Conservation (phyloP, 179 eudicot genomes). For the Gypsophila paniculata region DNA sequence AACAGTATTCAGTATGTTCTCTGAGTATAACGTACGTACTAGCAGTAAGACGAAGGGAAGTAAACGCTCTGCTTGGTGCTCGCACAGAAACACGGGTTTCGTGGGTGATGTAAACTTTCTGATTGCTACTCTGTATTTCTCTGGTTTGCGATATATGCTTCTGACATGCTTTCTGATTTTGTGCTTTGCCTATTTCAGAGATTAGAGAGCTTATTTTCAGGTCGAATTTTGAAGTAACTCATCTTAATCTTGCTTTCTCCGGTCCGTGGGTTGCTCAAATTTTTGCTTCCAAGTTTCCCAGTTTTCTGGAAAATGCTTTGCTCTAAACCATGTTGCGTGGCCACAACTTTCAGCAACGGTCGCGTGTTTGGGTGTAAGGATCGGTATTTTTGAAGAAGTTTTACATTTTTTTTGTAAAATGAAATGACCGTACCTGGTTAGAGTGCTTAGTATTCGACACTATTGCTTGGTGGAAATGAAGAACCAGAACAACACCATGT, state of each 20-base stretch:
- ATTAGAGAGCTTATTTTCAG: neutral
- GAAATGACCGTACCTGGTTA: neutral
- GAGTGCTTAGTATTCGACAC: neutral
- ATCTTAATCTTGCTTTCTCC: neutral
- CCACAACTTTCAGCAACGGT: neutral
- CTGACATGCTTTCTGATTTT: no score
- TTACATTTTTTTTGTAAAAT: neutral
- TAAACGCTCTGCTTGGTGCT: neutral
- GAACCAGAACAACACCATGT: neutral
- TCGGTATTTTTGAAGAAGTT: neutral
- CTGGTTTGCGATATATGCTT: neutral
- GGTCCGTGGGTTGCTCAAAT: neutral
- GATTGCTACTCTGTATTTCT: neutral
- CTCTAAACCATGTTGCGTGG: neutral
- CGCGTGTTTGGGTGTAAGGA: neutral
- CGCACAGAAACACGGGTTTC: neutral
- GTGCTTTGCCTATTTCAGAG: neutral
- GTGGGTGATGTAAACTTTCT: neutral
- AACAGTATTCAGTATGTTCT: neutral
- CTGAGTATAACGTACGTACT: neutral
- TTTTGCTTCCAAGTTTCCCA: neutral
- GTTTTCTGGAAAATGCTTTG: neutral
- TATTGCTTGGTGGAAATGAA: neutral
- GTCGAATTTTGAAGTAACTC: neutral
- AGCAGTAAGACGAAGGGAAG: neutral